phyloP scores from a whole-genome alignment of 2,329 filamentous ascomycete genomes.

The Trichoderma citrinoviride region DNA sequence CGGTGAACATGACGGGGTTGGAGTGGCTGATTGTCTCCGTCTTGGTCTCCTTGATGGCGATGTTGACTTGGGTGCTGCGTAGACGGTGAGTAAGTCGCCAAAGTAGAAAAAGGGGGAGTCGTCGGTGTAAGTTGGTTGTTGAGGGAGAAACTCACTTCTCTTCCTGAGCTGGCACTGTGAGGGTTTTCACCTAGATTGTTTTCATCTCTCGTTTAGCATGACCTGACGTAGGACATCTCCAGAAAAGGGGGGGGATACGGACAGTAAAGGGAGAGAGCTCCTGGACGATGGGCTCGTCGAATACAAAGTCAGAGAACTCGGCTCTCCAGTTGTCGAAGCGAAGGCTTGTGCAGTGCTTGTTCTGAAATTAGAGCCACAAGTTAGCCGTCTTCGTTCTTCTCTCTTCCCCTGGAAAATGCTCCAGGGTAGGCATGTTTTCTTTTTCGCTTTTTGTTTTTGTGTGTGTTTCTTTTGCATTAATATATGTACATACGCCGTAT shows the following conservation, averaged over 20 bases:
- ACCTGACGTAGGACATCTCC: neutral
- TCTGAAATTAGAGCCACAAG: neutral
- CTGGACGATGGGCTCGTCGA: slow-evolving; percentile 19
- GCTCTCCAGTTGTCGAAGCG: slow-evolving; percentile 20
- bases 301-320: slow-evolving; percentile 16
- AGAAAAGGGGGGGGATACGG: neutral
- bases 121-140: no score
- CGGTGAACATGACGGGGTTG: slow-evolving; percentile 14
- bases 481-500: slow-evolving; percentile 16
- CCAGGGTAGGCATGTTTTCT: neutral
- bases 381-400: neutral
- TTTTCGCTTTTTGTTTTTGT: neutral
- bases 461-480: neutral
- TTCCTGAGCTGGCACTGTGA: slow-evolving; percentile 15
- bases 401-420: neutral
- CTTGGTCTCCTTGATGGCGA: slow-evolving; percentile 16
- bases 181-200: neutral
- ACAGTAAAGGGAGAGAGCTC: slow-evolving; percentile 19
- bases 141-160: slow-evolving; percentile 4
- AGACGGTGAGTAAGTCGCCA: neutral
- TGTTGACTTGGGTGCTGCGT: slow-evolving; percentile 14
- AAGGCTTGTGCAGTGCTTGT: slow-evolving; percentile 18
- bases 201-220: neutral
- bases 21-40: slow-evolving; percentile 13
- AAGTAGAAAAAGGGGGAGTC: no score